phyloP scores from a whole-genome alignment of 2,329 filamentous ascomycete genomes.

The Fusarium praegraminearum region DNA sequence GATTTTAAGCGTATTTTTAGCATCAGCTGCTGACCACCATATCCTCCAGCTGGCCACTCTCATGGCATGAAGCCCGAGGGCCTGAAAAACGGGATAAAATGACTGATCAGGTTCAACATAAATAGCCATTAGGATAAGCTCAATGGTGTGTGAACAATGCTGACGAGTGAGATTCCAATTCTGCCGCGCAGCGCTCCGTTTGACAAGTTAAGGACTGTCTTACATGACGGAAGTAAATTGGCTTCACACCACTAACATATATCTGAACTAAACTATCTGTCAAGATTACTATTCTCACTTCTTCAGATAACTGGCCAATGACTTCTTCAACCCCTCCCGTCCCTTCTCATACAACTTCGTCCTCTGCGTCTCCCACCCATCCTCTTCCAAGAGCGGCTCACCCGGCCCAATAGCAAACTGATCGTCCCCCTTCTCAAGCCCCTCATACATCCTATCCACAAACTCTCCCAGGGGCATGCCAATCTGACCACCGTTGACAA shows the following conservation, averaged over 20 bases:
- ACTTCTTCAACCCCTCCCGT: constrained; percentile 12
- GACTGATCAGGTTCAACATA: neutral
- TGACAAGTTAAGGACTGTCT: neutral
- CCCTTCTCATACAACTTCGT: constrained; percentile 35
- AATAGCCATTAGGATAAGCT: neutral
- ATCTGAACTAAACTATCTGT: neutral
- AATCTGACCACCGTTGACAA: constrained; percentile 47
- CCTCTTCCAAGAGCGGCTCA: constrained; percentile 41
- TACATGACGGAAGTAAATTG: no score
- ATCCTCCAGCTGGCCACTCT: no score
- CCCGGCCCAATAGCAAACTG: constrained; percentile 45
- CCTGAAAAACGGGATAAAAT: neutral
- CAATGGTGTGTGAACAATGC: neutral
- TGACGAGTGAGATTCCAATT: neutral
- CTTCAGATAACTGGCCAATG: constrained; percentile 28
- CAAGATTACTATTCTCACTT: neutral
- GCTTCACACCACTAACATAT: no score
- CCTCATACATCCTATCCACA: constrained; percentile 53
- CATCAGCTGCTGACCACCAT: neutral
- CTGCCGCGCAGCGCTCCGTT: neutral
- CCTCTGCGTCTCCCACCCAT: constrained; percentile 42
- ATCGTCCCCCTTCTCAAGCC: constrained; percentile 39
- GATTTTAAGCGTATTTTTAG: no score
- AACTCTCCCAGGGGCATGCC: constrained; percentile 57
- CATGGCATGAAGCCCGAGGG: neutral